phyloP scores from a whole-genome alignment of 495 filamentous ascomycete genomes.

The Hypoxylon intermedium region DNA sequence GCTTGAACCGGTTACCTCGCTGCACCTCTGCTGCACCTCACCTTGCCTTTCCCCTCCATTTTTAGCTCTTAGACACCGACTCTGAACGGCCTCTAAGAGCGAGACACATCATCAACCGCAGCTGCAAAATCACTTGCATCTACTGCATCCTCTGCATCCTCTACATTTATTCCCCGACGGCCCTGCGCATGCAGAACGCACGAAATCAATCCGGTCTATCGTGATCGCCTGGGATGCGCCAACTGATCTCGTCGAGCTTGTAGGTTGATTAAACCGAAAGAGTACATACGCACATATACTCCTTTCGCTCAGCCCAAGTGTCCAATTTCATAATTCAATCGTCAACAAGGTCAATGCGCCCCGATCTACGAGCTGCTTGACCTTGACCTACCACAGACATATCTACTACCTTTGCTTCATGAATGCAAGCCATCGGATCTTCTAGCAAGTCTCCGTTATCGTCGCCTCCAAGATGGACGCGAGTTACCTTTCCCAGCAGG shows the following conservation, averaged over 20 bases:
- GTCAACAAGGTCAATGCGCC: conserved; percentile 30
- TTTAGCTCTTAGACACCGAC: conserved; percentile 26
- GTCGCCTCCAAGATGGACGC: conserved; percentile 73
- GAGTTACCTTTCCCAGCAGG: conserved; percentile 88
- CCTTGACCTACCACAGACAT: conserved; percentile 6
- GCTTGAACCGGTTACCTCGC: conserved; percentile 17
- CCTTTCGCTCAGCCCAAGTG: not conserved
- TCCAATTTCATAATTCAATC: too few species aligned
- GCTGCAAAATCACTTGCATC: conserved; percentile 36
- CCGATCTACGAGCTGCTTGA: conserved; percentile 11
- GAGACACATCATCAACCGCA: conserved; percentile 25
- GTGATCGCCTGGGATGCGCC: conserved; percentile 42
- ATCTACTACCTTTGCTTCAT: conserved; percentile 3
- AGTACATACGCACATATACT: conserved; percentile 1
- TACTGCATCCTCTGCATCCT: not conserved
- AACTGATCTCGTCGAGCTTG: conserved; percentile 19
- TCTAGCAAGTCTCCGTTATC: conserved; percentile 8
- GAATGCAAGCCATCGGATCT: conserved; percentile 10
- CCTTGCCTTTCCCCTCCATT: conserved; percentile 35
- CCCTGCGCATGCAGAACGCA: conserved; percentile 32
- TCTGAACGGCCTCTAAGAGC: conserved; percentile 25
- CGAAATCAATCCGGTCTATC: conserved; percentile 25
- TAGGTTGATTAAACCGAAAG: conserved; percentile 24
- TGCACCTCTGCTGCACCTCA: conserved; percentile 15
- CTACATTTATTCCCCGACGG: conserved; percentile 19